Conservation (phyloP, 1,284 basidiomycete genomes). For the Cryptococcus sp. region DNA sequence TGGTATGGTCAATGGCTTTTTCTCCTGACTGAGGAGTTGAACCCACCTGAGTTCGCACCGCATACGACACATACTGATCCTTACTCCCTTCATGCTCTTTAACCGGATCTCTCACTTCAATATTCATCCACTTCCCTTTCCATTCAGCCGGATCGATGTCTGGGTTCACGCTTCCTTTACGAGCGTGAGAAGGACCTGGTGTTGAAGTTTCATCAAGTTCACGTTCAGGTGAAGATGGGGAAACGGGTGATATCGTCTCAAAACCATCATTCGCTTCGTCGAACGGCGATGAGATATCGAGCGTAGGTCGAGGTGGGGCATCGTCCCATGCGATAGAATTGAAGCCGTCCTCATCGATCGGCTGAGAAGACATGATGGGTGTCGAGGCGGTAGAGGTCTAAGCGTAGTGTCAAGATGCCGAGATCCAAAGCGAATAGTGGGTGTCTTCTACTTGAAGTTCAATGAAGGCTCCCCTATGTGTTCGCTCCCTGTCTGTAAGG, state of each 20-base stretch:
- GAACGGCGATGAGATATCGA: conserved; percentile 19
- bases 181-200: neutral
- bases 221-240: conserved; percentile 5
- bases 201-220: neutral
- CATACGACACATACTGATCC: conserved; percentile 92
- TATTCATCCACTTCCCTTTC: conserved; percentile 75
- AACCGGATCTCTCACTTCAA: conserved; percentile 82
- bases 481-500: too few species aligned
- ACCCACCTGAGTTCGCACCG: conserved; percentile 79
- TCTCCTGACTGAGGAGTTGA: neutral
- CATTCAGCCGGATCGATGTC: conserved; percentile 52
- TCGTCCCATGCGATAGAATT: conserved; percentile 46
- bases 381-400: too few species aligned
- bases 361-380: conserved; percentile 14
- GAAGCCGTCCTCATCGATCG: conserved; percentile 42
- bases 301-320: conserved; percentile 19
- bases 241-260: conserved; percentile 33
- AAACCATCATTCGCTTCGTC: conserved; percentile 39
- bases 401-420: too few species aligned
- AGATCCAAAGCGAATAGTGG: too few species aligned
- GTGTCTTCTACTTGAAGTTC: too few species aligned
- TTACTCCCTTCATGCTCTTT: conserved; percentile 95
- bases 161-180: neutral
- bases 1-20: conserved; percentile 6
- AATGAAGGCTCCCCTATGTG: too few species aligned